phyloP scores from a whole-genome alignment of 1,139 yeast species.

The Candida labiduridarum region DNA sequence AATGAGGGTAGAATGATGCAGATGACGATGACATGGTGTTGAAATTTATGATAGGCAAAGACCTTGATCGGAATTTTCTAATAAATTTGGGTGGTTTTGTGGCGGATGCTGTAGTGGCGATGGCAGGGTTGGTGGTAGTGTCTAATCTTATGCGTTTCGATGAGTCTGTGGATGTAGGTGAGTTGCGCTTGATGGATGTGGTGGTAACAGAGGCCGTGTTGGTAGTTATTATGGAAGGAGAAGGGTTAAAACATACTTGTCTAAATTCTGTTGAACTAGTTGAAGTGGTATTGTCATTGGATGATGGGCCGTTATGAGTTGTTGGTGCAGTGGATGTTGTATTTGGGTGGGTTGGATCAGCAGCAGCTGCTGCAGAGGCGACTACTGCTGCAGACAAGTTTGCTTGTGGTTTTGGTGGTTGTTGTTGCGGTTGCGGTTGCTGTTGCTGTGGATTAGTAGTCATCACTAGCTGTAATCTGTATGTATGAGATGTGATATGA shows the following conservation, averaged over 20 bases:
- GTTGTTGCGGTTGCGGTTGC: slow-evolving; percentile 7
- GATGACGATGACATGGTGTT: slow-evolving; percentile 17
- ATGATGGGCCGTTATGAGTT: slow-evolving; percentile 10
- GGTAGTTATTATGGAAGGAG: slow-evolving; percentile 15
- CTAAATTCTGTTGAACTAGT: slow-evolving; percentile 25
- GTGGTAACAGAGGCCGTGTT: slow-evolving; percentile 10
- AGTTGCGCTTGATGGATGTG: slow-evolving; percentile 16
- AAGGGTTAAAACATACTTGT: slow-evolving; percentile 34
- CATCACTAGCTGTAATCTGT: background rate
- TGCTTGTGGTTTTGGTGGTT: slow-evolving; percentile 7
- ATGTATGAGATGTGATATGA: background rate
- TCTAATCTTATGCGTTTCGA: slow-evolving; percentile 18
- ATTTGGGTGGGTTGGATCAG: slow-evolving; percentile 1
- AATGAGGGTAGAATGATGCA: slow-evolving; percentile 17
- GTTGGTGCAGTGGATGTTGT: slow-evolving; percentile 1
- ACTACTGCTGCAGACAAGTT: slow-evolving; percentile 2
- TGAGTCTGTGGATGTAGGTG: slow-evolving; percentile 16
- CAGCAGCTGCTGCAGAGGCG: background rate
- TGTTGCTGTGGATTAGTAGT: slow-evolving; percentile 2
- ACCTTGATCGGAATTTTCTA: slow-evolving; percentile 44
- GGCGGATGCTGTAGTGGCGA: slow-evolving; percentile 6
- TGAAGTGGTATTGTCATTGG: slow-evolving; percentile 11
- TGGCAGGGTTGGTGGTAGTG: slow-evolving; percentile 12
- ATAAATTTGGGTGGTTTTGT: slow-evolving; percentile 40
- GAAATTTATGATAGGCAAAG: slow-evolving; percentile 42